Conservation (phyloP, 148 eudicot species). For the Fallopia convolvulus region DNA sequence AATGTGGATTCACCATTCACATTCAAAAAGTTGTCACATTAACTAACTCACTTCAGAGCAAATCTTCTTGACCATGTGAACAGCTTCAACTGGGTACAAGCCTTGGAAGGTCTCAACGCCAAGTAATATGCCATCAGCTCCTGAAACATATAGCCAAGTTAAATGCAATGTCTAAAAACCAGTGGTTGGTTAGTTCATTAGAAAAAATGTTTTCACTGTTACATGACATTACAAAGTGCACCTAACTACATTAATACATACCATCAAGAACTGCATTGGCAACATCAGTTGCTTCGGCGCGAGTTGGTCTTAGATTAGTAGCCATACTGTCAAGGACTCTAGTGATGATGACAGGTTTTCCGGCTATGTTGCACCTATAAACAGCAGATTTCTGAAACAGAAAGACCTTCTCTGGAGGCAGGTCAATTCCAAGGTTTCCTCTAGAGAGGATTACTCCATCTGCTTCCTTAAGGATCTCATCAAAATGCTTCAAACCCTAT, state of each 20-base stretch:
- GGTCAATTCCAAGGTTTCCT: slow-evolving; percentile 61
- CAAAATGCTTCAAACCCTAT: slow-evolving; percentile 56
- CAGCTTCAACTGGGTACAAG: slow-evolving; percentile 48
- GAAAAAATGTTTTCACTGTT: not conserved
- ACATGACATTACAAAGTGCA: not conserved
- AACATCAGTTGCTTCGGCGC: slow-evolving; percentile 71
- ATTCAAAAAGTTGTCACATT: not conserved
- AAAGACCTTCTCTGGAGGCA: slow-evolving; percentile 69
- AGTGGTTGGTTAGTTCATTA: not conserved
- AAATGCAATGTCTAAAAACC: not conserved
- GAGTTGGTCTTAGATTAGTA: slow-evolving; percentile 54
- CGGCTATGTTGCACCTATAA: slow-evolving; percentile 45
- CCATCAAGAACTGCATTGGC: slow-evolving; percentile 75
- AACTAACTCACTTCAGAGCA: slow-evolving; percentile 45
- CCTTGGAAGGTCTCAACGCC: slow-evolving; percentile 61
- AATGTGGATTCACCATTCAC: not conserved
- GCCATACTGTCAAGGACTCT: slow-evolving; percentile 70
- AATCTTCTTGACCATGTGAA: slow-evolving; percentile 46
- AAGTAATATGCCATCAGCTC: slow-evolving; percentile 53
- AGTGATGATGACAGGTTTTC: slow-evolving; percentile 53
- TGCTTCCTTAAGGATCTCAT: slow-evolving; percentile 58
- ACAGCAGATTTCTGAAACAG: slow-evolving; percentile 53
- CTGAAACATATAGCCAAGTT: slow-evolving; percentile 16
- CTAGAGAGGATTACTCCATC: slow-evolving; percentile 58
- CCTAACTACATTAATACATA: slow-evolving; percentile 1